Evolutionary conservation across 805 yeast species (phyloP).

Genomic region (Candida rishiriensis): DNA sequence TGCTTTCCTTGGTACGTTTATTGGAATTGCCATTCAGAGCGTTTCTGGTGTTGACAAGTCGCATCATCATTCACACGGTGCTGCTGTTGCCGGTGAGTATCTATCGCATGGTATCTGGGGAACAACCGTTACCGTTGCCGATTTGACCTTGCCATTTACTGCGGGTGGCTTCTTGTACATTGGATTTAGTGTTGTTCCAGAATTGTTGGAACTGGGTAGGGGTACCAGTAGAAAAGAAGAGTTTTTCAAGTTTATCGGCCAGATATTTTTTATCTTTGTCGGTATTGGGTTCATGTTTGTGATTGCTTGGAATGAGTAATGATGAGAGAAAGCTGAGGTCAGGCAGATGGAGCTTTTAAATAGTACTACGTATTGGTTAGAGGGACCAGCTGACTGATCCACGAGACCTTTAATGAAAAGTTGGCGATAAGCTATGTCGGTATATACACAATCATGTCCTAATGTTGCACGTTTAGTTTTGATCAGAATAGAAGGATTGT

Average conservation of each 20-base stretch:
- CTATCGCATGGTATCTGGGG: slow-evolving; percentile 31
- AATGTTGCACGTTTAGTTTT: too few relatives aligned
- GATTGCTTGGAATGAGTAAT: slow-evolving; percentile 43
- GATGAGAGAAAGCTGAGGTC: too few relatives aligned
- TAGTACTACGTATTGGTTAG: too few relatives aligned
- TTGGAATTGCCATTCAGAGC: slow-evolving; percentile 55
- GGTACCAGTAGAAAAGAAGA: slow-evolving; percentile 36
- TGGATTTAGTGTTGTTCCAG: slow-evolving; percentile 76
- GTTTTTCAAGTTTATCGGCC: slow-evolving; percentile 36
- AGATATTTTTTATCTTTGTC: slow-evolving; percentile 43
- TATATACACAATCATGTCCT: too few relatives aligned
- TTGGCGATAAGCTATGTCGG: too few relatives aligned
- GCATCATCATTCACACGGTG: not conserved
- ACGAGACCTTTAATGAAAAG: too few relatives aligned
- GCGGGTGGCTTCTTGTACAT: slow-evolving; percentile 76
- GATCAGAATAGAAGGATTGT: too few relatives aligned
- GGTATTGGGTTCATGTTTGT: slow-evolving; percentile 58
- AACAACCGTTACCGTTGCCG: slow-evolving; percentile 46
- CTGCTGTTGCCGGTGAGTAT: slow-evolving; percentile 1
- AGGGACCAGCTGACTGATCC: too few relatives aligned
- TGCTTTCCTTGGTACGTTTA: slow-evolving; percentile 58
- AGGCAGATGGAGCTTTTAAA: too few relatives aligned
- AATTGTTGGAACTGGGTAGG: slow-evolving; percentile 44
- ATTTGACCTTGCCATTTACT: slow-evolving; percentile 61
- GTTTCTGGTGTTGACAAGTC: slow-evolving; percentile 11